Percentiles rank a stretch among this genome's conserved stretches.
Conservation (phyloP, 2,329 filamentous ascomycete genomes). For the Didymella sp. region DNA sequence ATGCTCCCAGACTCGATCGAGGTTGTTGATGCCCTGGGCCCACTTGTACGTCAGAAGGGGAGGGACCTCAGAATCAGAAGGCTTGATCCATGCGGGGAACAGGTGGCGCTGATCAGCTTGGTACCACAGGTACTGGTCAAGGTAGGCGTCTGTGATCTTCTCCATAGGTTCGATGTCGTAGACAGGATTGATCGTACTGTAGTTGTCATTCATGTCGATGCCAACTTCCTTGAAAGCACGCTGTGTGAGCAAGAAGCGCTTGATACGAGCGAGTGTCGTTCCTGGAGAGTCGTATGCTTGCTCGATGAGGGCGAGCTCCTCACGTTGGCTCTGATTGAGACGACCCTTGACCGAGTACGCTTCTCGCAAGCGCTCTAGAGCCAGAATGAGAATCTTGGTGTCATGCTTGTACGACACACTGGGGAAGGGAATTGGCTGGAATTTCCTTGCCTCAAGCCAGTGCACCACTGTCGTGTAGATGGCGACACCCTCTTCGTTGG, state of each 20-base stretch:
- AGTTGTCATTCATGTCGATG: conserved; percentile 99
- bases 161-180: conserved; percentile 99
- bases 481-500: conserved; percentile 95
- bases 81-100: conserved; percentile 99
- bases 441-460: conserved; percentile 98
- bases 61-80: conserved; percentile 96
- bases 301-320: conserved; percentile 95
- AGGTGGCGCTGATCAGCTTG: conserved; percentile 96
- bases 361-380: conserved; percentile 89
- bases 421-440: conserved; percentile 97
- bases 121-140: conserved; percentile 99
- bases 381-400: conserved; percentile 96
- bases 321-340: conserved; percentile 95
- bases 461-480: conserved; percentile 99
- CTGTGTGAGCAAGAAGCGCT: conserved; percentile 95
- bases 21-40: conserved; percentile 98
- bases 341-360: conserved; percentile 97
- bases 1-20: conserved; percentile 93
- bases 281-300: conserved; percentile 98
- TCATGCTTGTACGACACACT: conserved; percentile 99
- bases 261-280: conserved; percentile 94
- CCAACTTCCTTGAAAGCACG: conserved; percentile 99
- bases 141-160: conserved; percentile 98
- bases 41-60: conserved; percentile 96
- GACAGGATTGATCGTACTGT: conserved; percentile 97